Conservation (phyloP, 1,284 basidiomycete genomes). For the Athelia sp. region DNA sequence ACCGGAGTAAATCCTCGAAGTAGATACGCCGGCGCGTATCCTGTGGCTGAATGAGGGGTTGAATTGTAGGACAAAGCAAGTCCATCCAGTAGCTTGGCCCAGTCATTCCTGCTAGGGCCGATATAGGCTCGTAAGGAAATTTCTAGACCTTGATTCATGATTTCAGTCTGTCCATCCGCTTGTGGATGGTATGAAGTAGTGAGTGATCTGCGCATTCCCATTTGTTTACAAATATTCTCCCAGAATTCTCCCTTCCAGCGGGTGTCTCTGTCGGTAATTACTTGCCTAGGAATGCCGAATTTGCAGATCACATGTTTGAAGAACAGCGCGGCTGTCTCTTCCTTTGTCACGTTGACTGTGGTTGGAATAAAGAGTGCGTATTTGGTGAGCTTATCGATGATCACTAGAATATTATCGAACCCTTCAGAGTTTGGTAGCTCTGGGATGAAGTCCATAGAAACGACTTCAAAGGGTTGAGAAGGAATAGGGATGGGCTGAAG, state of each 20-base stretch:
- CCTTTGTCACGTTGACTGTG: constrained; percentile 12
- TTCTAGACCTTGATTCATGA: constrained; percentile 26
- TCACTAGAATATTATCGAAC: constrained; percentile 20
- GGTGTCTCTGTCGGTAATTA: constrained; percentile 22
- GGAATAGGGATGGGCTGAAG: constrained; percentile 11
- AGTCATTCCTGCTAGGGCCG: constrained; percentile 12
- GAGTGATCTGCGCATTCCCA: constrained; percentile 17
- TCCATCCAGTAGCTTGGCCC: constrained; percentile 11
- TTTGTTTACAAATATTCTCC: constrained; percentile 14
- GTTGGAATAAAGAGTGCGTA: constrained; percentile 32
- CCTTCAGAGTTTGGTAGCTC: constrained; percentile 23
- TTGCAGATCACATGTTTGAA: constrained; percentile 16
- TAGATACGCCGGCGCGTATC: constrained; percentile 18
- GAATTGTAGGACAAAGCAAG: constrained; percentile 19
- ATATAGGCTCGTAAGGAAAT: constrained; percentile 19
- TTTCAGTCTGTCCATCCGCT: constrained; percentile 27
- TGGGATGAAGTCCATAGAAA: constrained; percentile 9
- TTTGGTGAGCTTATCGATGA: constrained; percentile 35
- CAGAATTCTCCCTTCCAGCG: constrained; percentile 17
- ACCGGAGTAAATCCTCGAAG: constrained; percentile 18
- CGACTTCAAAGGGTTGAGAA: constrained; percentile 11
- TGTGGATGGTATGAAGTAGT: constrained; percentile 29
- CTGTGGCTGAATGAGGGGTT: constrained; percentile 16
- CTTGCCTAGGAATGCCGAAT: constrained; percentile 18
- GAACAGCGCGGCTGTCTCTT: constrained; percentile 16